phyloP scores from a whole-genome alignment of 1,284 basidiomycete genomes.

The Ganoderma multipileum region DNA sequence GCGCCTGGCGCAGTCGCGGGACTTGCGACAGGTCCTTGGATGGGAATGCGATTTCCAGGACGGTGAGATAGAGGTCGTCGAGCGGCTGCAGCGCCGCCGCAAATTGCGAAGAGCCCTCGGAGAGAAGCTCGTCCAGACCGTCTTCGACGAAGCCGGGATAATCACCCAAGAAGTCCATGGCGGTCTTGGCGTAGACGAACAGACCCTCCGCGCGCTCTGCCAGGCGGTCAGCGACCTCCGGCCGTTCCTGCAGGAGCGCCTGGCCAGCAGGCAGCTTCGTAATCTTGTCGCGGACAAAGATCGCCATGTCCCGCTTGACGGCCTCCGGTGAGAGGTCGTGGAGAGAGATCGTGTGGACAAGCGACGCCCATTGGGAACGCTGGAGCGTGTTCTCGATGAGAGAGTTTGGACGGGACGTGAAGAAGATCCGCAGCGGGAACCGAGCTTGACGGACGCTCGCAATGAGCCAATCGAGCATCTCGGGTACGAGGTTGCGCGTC shows the following conservation, averaged over 20 bases:
- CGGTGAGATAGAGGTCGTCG: conserved; percentile 21
- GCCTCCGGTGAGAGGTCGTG: conserved; percentile 17
- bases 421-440: conserved; percentile 26
- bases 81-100: background rate
- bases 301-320: conserved; percentile 21
- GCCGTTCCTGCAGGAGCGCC: background rate
- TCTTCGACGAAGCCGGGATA: conserved; percentile 14
- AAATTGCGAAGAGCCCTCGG: background rate
- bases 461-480: conserved; percentile 12
- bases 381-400: conserved; percentile 16
- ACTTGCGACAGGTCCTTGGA: background rate
- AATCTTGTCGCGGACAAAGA: conserved; percentile 12
- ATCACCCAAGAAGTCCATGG: conserved; percentile 14
- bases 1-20: background rate
- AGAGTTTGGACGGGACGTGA: conserved; percentile 28
- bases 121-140: conserved; percentile 11
- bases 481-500: background rate
- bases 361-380: background rate
- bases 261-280: background rate
- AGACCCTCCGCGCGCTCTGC: conserved; percentile 13
- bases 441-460: background rate
- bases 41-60: conserved; percentile 22
- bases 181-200: conserved; percentile 23
- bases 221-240: conserved; percentile 3
- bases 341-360: conserved; percentile 16